Conservation (phyloP, 2,329 filamentous ascomycete species). For the Tolypocladium endophyticum region DNA sequence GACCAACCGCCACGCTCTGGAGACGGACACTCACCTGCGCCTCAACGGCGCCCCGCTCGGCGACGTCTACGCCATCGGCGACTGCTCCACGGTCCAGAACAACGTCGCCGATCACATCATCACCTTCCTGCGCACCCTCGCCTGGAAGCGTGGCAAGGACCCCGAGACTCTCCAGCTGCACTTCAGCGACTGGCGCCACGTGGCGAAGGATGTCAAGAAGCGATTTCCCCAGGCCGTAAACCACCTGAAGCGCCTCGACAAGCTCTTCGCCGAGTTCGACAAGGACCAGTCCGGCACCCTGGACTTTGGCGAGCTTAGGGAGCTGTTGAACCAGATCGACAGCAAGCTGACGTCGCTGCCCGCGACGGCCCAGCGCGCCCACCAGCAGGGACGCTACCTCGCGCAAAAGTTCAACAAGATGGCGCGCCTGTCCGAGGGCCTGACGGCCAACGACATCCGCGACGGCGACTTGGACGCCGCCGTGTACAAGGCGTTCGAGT, state of each 20-base stretch:
- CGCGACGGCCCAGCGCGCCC: constrained; percentile 89
- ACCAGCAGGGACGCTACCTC: constrained; percentile 91
- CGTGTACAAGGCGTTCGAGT: constrained; percentile 90
- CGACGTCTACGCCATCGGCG: constrained; percentile 92
- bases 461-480: constrained; percentile 89
- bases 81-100: constrained; percentile 95
- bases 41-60: constrained; percentile 81
- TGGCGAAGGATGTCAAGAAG: constrained; percentile 74
- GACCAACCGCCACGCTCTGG: constrained; percentile 81
- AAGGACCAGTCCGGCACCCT: constrained; percentile 86
- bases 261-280: constrained; percentile 85
- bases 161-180: constrained; percentile 79
- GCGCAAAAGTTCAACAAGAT: constrained; percentile 91
- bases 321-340: constrained; percentile 87
- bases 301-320: constrained; percentile 83
- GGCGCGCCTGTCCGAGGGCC: constrained; percentile 62
- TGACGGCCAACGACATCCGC: constrained; percentile 68
- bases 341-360: constrained; percentile 88
- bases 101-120: constrained; percentile 89
- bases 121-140: constrained; percentile 76
- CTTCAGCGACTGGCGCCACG: constrained; percentile 78
- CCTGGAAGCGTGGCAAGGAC: constrained; percentile 86
- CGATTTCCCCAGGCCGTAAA: constrained; percentile 84
- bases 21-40: constrained; percentile 89
- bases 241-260: constrained; percentile 82